Evolutionary conservation across 805 yeast species (phyloP), one percentile per base, ranked within the genome.

Genomic region (Ogataea philodendri): DNA sequence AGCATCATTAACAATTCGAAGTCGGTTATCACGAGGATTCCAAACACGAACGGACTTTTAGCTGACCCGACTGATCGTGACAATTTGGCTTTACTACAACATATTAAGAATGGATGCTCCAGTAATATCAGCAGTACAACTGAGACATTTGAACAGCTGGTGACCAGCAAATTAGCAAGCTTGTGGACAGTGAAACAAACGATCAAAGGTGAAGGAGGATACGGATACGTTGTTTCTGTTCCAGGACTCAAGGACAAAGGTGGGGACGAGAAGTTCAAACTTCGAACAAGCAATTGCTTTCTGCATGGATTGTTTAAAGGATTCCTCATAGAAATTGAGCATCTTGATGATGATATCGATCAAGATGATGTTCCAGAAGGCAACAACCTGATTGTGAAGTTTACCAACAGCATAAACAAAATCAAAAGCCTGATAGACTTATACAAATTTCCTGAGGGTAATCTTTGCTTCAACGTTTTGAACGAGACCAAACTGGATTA

Each of bases 271-370:
- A 67, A 63, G 24, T 66, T 79, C 47, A 60, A 65, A 7, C 62
- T 85, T 3, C 63, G 86, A 24, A 73, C 88, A 0, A 79, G 84
- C 26, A 85, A 84, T 52, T 76, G 84, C 24, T 77, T 79, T 32
- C 66, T 84, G 9, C 88, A 83, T 52, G 94, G 95, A 1, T 68
- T 67, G 13, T 84, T 82, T 64, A 74, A 80, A 42, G 88, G 88
- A 0, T 68, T 84, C 22, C 54, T 84, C 22, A 70, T 84, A 17
- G 83, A 81, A 47, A 66, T 81, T 3, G 81, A 74, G 39, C 67
- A 62, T 37, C 26, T 61, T 5, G 63, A 59, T 31, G 47, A 46
- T 11, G 47, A 44, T 17, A 45, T 32, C 11, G 41, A 39, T 3
- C 33, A 30, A 2, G 44, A 44, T 7, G 54, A 46, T 7, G 36